These are phyloP conservation scores for Entonaema liquescens DNA, from an alignment of 495 filamentous ascomycete species.

Conservation along the genomic window DNA sequence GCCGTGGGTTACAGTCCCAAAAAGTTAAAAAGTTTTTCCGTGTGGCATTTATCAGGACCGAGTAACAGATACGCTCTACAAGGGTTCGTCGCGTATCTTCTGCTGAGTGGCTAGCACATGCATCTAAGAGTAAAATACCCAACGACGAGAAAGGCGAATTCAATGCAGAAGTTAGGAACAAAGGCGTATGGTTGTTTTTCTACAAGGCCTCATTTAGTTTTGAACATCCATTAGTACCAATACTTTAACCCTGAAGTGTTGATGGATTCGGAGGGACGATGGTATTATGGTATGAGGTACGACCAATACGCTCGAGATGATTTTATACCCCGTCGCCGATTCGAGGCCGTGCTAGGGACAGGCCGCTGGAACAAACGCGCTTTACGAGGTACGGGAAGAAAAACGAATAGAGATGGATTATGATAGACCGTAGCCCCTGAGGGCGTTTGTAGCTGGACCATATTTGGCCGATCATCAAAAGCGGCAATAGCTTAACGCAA, in stretches of 20 bases:
- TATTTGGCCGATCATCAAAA: slow-evolving; percentile 13
- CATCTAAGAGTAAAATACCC: not conserved
- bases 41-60: not conserved
- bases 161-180: slow-evolving; percentile 7
- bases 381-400: not conserved
- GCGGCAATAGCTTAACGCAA: not conserved
- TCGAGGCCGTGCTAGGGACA: not conserved
- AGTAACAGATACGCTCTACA: not conserved
- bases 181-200: slow-evolving; percentile 9
- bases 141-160: not conserved
- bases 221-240: not conserved
- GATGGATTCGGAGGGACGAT: slow-evolving; percentile 15
- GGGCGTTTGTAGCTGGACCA: slow-evolving; percentile 11
- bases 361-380: slow-evolving; percentile 1
- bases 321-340: not conserved
- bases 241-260: not conserved
- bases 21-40: not conserved
- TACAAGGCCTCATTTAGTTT: not conserved
- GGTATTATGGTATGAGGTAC: slow-evolving; percentile 28
- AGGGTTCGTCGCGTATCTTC: not conserved
- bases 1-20: not conserved
- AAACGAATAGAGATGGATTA: slow-evolving; percentile 19
- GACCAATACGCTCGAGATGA: slow-evolving; percentile 13
- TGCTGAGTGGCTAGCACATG: not conserved
- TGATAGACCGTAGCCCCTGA: slow-evolving; percentile 9